These are phyloP conservation scores for Diaporthe citri DNA, from an alignment of 2,329 filamentous ascomycete genomes.

Conservation along the genomic window DNA sequence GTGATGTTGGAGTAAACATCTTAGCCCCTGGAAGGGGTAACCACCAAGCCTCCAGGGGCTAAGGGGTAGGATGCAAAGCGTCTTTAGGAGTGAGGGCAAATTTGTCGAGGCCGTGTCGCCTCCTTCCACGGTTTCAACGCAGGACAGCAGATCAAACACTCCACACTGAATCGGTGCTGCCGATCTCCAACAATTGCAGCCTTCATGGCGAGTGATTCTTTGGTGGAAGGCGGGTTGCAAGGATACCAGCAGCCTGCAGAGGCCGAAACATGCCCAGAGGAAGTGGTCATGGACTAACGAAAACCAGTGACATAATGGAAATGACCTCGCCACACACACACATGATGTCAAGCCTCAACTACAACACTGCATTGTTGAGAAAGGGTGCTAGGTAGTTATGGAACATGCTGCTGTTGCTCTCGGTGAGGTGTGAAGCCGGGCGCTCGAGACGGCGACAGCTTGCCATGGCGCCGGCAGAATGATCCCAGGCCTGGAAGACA, in stretches of 20 bases:
- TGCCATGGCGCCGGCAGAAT: conserved; percentile 1
- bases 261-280: conserved; percentile 29
- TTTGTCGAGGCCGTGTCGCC: background rate
- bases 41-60: background rate
- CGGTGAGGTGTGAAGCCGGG: conserved; percentile 8
- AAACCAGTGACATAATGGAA: conserved; percentile 19
- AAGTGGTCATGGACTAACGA: background rate
- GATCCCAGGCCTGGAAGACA: no score
- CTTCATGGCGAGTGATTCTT: background rate
- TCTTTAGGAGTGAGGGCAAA: background rate
- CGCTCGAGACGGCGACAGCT: background rate
- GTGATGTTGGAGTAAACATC: background rate
- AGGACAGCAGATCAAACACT: conserved; percentile 15
- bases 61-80: background rate
- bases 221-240: background rate
- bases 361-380: background rate
- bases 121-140: conserved; percentile 7
- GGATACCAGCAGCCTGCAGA: conserved; percentile 2
- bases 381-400: background rate
- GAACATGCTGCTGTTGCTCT: background rate
- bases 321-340: conserved; percentile 12
- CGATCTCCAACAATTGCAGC: conserved; percentile 11
- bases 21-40: background rate
- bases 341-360: conserved; percentile 1
- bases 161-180: conserved; percentile 6